A percentile compares a stretch with the other conserved stretches of the same genome.
Evolutionary conservation across 2,329 filamentous ascomycete species (phyloP).

Genomic region (Apiospora aurea): DNA sequence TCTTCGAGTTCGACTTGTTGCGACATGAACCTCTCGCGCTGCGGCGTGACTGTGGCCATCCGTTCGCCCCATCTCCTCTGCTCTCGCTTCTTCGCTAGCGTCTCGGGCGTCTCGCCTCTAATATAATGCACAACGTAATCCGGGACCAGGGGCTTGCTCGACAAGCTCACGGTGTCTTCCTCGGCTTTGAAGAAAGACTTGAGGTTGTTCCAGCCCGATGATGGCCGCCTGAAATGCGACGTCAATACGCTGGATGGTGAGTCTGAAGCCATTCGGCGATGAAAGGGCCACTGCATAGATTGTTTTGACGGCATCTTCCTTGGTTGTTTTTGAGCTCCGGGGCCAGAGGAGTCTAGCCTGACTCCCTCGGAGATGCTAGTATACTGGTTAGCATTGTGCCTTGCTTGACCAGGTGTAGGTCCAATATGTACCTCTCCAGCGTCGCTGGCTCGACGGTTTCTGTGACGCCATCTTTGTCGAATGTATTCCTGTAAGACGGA

Average conservation of each 20-base stretch:
- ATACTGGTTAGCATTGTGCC: not conserved
- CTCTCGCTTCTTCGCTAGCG: slow-evolving; percentile 53
- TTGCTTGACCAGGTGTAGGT: slow-evolving; percentile 27
- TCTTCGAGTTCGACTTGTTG: slow-evolving; percentile 46
- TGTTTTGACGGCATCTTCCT: slow-evolving; percentile 34
- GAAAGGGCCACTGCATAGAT: slow-evolving; percentile 34
- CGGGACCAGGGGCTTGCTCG: slow-evolving; percentile 54
- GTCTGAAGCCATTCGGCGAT: slow-evolving; percentile 37
- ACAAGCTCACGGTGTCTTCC: slow-evolving; percentile 44
- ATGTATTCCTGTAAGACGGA: slow-evolving; percentile 36
- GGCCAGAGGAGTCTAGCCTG: slow-evolving; percentile 20
- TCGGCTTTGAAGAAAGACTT: slow-evolving; percentile 38
- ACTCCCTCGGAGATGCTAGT: slow-evolving; percentile 20
- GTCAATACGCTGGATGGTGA: slow-evolving; percentile 26
- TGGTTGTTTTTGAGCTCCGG: slow-evolving; percentile 1
- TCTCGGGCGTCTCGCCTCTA: slow-evolving; percentile 62
- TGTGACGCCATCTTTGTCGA: slow-evolving; percentile 34
- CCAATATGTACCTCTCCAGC: slow-evolving; percentile 25
- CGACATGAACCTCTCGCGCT: slow-evolving; percentile 42
- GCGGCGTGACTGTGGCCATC: slow-evolving; percentile 42
- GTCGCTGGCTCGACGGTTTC: slow-evolving; percentile 20
- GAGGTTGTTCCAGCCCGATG: slow-evolving; percentile 29
- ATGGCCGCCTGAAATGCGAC: slow-evolving; percentile 18
- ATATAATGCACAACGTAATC: slow-evolving; percentile 64
- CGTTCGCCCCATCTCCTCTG: slow-evolving; percentile 44